phyloP scores from a whole-genome alignment of 1,284 basidiomycete genomes.

The Cutaneotrichosporon mucoides region DNA sequence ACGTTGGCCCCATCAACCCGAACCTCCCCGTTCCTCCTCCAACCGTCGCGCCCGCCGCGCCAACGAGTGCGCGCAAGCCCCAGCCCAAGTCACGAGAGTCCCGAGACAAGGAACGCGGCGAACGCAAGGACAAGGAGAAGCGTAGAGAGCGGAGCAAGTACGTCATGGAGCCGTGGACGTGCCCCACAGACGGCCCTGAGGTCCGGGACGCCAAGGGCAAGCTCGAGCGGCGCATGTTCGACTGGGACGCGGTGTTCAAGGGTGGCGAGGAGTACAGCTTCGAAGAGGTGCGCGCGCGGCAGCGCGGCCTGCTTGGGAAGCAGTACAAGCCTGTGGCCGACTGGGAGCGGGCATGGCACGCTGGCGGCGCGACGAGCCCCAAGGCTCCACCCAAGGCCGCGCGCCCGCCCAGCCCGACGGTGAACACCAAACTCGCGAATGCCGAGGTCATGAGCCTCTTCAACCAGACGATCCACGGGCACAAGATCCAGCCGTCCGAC shows the following conservation, averaged over 20 bases:
- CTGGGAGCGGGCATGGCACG: conserved; percentile 47
- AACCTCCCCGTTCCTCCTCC: conserved; percentile 19
- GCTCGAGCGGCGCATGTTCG: conserved; percentile 46
- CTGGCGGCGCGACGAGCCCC: conserved; percentile 41
- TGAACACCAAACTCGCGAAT: conserved; percentile 83
- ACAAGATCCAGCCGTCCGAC: conserved; percentile 47
- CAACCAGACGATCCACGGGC: conserved; percentile 62
- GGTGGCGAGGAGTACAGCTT: conserved; percentile 49
- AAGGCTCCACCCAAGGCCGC: conserved; percentile 24
- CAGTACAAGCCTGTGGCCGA: conserved; percentile 40
- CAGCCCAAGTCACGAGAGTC: neutral
- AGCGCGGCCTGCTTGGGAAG: conserved; percentile 42
- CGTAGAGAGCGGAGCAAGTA: conserved; percentile 10
- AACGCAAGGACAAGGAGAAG: conserved; percentile 12
- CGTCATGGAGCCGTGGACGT: conserved; percentile 35
- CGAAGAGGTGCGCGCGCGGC: conserved; percentile 48
- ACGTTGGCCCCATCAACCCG: conserved; percentile 30
- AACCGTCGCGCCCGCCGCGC: conserved; percentile 27
- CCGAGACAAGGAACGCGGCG: conserved; percentile 4
- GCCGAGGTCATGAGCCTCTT: conserved; percentile 93
- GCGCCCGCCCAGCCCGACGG: conserved; percentile 62
- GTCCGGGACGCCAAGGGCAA: conserved; percentile 39
- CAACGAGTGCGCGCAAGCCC: conserved; percentile 31
- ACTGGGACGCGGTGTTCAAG: conserved; percentile 47
- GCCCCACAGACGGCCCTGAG: conserved; percentile 43